Percentiles rank a stretch among this genome's conserved stretches.
Evolutionary conservation across 768 basidiomycete genomes (phyloP).

Genomic region (Hygrocybe coccinea): DNA sequence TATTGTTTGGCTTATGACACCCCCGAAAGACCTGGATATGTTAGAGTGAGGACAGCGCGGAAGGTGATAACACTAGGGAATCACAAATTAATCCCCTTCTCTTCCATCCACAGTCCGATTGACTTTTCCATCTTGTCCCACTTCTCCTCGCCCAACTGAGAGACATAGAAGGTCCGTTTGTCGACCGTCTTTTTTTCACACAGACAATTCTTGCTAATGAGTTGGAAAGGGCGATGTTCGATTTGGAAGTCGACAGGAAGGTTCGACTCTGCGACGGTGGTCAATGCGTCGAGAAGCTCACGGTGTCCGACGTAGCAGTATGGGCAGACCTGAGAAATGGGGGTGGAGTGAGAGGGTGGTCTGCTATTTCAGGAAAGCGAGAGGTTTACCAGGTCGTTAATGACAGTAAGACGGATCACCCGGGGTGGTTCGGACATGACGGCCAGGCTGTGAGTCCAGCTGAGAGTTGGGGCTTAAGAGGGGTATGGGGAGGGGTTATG

Average conservation of each 20-base stretch:
- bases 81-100: constrained; percentile 57
- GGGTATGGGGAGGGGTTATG: too few species aligned
- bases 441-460: background rate
- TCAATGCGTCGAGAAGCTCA: constrained; percentile 48
- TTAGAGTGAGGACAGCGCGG: background rate
- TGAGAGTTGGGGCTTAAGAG: too few species aligned
- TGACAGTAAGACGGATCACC: constrained; percentile 56
- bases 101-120: constrained; percentile 49
- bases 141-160: constrained; percentile 49
- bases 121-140: constrained; percentile 38
- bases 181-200: constrained; percentile 36
- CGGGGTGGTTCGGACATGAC: constrained; percentile 33
- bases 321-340: constrained; percentile 37
- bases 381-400: constrained; percentile 57
- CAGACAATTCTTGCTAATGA: constrained; percentile 38
- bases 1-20: constrained; percentile 61
- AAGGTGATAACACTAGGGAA: constrained; percentile 16
- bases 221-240: constrained; percentile 49
- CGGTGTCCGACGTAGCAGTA: constrained; percentile 52
- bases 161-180: constrained; percentile 38
- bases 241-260: constrained; percentile 48
- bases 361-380: constrained; percentile 18
- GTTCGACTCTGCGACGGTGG: constrained; percentile 43
- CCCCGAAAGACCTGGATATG: constrained; percentile 48
- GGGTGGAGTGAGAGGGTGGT: background rate